Percentiles rank a stretch among this genome's conserved stretches.
Conservation (phyloP, 2,329 filamentous ascomycete genomes). For the Mollisia scopiformis region DNA sequence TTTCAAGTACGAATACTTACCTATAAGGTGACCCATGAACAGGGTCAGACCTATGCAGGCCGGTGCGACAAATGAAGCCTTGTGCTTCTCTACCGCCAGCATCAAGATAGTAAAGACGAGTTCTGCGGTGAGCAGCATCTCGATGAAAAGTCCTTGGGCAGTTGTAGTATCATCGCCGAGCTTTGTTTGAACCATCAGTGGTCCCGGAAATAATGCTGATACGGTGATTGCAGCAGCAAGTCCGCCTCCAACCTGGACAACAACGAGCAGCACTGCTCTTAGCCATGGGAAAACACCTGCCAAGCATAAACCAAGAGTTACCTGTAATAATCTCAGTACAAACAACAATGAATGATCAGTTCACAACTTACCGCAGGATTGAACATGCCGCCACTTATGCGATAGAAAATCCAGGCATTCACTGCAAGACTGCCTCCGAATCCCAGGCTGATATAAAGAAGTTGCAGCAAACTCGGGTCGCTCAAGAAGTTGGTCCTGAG, state of each 20-base stretch:
- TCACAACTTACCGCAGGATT: constrained; percentile 33
- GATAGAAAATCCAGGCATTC: constrained; percentile 59
- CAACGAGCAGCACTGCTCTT: constrained; percentile 34
- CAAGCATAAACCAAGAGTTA: constrained; percentile 39
- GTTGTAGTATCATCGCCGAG: constrained; percentile 42
- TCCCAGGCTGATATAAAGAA: constrained; percentile 31
- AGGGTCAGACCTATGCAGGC: constrained; percentile 72
- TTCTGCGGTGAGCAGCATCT: constrained; percentile 48
- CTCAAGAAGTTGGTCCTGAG: constrained; percentile 22
- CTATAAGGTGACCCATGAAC: constrained; percentile 53
- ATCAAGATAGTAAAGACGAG: constrained; percentile 51
- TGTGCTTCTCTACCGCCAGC: constrained; percentile 72
- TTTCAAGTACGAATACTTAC: constrained; percentile 6
- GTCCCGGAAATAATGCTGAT: constrained; percentile 44
- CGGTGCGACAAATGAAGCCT: constrained; percentile 71
- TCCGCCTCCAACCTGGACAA: constrained; percentile 35
- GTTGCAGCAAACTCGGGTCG: constrained; percentile 40
- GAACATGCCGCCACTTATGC: constrained; percentile 48
- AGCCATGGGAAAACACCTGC: constrained; percentile 34
- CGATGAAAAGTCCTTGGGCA: constrained; percentile 49
- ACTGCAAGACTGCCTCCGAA: constrained; percentile 48
- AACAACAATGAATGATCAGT: neutral
- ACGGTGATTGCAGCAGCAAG: constrained; percentile 43
- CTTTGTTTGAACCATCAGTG: constrained; percentile 44
- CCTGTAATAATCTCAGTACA: constrained; percentile 25